Evolutionary conservation across 352 stramenopile genomes (phyloP).

Genomic region (Saprolegnia parasitica): DNA sequence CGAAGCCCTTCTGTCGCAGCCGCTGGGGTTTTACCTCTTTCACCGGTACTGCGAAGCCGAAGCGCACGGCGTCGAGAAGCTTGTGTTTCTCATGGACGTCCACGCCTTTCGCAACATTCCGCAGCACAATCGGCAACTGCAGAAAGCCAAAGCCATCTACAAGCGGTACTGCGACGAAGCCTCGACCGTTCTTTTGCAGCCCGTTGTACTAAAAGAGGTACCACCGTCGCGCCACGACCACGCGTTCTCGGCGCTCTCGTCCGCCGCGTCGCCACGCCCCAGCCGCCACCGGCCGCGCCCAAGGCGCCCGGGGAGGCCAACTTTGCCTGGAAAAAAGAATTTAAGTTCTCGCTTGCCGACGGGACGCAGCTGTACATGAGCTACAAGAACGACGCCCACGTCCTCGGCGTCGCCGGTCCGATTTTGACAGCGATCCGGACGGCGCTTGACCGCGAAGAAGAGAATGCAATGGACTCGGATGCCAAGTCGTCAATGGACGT

Average conservation of each 20-base stretch:
- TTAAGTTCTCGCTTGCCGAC: neutral
- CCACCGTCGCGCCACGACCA: neutral
- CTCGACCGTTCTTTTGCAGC: neutral
- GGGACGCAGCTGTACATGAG: slow-evolving; percentile 7
- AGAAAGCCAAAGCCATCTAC: slow-evolving; percentile 36
- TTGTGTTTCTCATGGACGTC: slow-evolving; percentile 70
- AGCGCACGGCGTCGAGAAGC: slow-evolving; percentile 46
- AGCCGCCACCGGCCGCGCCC: neutral
- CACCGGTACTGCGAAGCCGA: slow-evolving; percentile 66
- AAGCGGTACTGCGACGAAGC: slow-evolving; percentile 3
- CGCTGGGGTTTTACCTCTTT: slow-evolving; percentile 80
- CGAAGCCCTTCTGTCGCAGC: slow-evolving; percentile 68
- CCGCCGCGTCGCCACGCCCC: neutral
- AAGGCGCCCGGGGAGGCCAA: slow-evolving; percentile 23
- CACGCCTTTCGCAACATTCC: slow-evolving; percentile 58
- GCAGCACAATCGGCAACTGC: slow-evolving; percentile 40
- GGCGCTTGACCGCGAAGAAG: slow-evolving; percentile 1
- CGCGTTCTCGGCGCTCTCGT: slow-evolving; percentile 22
- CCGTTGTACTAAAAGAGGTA: neutral
- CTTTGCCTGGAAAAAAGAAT: slow-evolving; percentile 27
- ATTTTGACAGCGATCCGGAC: slow-evolving; percentile 38
- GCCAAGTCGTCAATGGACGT: slow-evolving; percentile 46
- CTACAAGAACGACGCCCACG: slow-evolving; percentile 14
- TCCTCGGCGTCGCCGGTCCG: slow-evolving; percentile 14
- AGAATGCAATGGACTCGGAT: slow-evolving; percentile 38